phyloP scores from a whole-genome alignment of 1,284 basidiomycete genomes.

The Sphaerobolus stellatus region DNA sequence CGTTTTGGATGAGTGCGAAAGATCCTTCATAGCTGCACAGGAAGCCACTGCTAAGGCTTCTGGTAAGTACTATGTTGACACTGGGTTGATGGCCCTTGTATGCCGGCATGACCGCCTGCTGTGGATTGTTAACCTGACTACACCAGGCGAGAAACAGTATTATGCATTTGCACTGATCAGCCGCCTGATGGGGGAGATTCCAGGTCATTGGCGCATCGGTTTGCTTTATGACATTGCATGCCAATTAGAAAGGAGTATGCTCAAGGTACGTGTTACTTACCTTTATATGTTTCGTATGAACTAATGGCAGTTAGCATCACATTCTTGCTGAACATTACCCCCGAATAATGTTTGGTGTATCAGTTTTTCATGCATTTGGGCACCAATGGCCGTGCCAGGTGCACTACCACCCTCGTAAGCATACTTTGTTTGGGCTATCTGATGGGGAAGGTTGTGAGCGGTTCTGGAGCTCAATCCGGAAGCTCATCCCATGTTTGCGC shows the following conservation, averaged over 20 bases:
- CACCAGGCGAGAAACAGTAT: conserved; percentile 42
- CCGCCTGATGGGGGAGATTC: conserved; percentile 29
- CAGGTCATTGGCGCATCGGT: conserved; percentile 29
- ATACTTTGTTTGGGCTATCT: conserved; percentile 30
- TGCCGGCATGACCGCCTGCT: conserved; percentile 40
- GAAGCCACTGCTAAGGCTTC: conserved; percentile 29
- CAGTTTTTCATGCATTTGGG: conserved; percentile 45
- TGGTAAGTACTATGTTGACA: conserved; percentile 28
- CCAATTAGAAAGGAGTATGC: conserved; percentile 33
- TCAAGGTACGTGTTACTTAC: no score
- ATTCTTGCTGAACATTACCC: conserved; percentile 24
- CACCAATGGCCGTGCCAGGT: conserved; percentile 42
- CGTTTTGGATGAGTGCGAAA: conserved; percentile 36
- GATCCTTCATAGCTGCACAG: conserved; percentile 33
- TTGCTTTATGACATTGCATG: conserved; percentile 42
- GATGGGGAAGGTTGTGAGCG: conserved; percentile 40
- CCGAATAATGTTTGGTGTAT: conserved; percentile 33
- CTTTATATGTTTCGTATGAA: no score
- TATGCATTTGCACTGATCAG: conserved; percentile 36
- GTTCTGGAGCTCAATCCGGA: conserved; percentile 33
- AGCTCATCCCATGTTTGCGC: conserved; percentile 25
- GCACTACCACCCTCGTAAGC: conserved; percentile 34
- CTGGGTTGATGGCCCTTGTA: conserved; percentile 33
- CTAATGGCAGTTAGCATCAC: conserved; percentile 30
- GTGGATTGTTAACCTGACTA: conserved; percentile 40